Percentiles rank a stretch among this genome's conserved stretches.
phyloP scores from a whole-genome alignment of 2,329 filamentous ascomycete genomes.

The Rhexocercosporidium sp. region DNA sequence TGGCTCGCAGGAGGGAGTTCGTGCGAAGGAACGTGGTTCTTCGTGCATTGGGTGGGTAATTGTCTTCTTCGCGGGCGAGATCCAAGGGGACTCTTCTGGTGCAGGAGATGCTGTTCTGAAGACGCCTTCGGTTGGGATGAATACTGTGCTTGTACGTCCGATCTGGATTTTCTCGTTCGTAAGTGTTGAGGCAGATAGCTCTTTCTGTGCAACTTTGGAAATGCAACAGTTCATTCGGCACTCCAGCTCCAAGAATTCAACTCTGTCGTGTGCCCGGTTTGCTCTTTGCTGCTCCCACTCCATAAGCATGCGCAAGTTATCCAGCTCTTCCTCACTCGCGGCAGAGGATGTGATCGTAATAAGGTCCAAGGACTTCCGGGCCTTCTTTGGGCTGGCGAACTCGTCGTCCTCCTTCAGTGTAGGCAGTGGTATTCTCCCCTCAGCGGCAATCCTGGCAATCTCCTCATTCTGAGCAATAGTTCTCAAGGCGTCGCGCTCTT shows the following conservation, averaged over 20 bases:
- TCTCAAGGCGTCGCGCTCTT: conserved; percentile 77
- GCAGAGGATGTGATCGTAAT: conserved; percentile 60
- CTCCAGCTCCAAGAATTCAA: conserved; percentile 78
- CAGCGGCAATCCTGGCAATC: conserved; percentile 72
- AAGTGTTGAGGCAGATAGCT: conserved; percentile 3
- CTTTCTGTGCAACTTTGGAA: conserved; percentile 47
- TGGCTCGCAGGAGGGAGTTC: conserved; percentile 67
- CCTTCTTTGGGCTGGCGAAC: conserved; percentile 65
- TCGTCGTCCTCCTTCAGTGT: conserved; percentile 61
- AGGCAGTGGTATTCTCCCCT: conserved; percentile 72
- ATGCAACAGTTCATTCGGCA: conserved; percentile 72
- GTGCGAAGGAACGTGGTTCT: conserved; percentile 49
- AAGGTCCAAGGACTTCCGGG: conserved; percentile 50
- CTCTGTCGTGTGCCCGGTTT: conserved; percentile 71
- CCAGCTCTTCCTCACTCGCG: conserved; percentile 52
- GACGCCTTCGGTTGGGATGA: conserved; percentile 66
- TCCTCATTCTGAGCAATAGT: conserved; percentile 75
- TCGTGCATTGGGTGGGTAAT: conserved; percentile 13
- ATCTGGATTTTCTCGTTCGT: conserved; percentile 14
- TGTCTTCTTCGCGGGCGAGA: conserved; percentile 32
- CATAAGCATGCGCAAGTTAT: conserved; percentile 51
- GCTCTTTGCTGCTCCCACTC: conserved; percentile 60
- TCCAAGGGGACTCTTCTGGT: conserved; percentile 36
- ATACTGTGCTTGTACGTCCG: conserved; percentile 43
- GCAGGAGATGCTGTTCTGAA: conserved; percentile 61